These are phyloP conservation scores for Dimargaris verticillata DNA, from an alignment of 192 early-diverging fungal species.

Conservation along the genomic window DNA sequence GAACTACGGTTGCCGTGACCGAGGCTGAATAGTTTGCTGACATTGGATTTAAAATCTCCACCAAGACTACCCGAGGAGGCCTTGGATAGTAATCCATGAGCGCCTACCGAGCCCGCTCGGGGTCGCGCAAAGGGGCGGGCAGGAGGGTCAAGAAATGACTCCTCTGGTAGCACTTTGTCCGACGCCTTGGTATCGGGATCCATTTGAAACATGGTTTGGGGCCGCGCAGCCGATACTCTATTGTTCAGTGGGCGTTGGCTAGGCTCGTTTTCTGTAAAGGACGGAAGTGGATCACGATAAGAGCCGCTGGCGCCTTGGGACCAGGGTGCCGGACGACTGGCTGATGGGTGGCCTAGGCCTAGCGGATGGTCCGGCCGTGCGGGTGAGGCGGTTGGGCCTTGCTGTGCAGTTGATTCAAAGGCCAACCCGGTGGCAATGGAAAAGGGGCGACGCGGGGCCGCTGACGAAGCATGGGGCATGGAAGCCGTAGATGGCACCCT, in stretches of 20 bases:
- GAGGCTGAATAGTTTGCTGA: neutral
- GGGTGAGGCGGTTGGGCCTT: neutral
- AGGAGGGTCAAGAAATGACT: neutral
- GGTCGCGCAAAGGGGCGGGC: neutral
- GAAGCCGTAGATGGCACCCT: neutral
- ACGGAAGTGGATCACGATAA: neutral
- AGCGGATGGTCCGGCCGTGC: neutral
- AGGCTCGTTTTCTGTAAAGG: neutral
- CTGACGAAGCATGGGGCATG: neutral
- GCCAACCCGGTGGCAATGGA: neutral
- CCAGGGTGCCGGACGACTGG: neutral
- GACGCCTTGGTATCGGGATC: neutral
- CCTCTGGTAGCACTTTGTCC: neutral
- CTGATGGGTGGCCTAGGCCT: neutral
- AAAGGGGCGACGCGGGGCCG: neutral
- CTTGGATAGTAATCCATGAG: neutral
- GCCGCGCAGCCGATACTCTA: neutral
- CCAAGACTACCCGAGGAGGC: neutral
- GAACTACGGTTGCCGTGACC: slow-evolving; percentile 5
- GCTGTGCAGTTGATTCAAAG: neutral
- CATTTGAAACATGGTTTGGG: slow-evolving; percentile 2
- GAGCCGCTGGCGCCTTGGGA: neutral
- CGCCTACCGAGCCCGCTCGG: slow-evolving; percentile 4
- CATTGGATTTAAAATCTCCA: too few species aligned
- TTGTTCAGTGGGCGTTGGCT: neutral